Conservation (phyloP, 2,329 filamentous ascomycete genomes). For the Fusarium oxysporum region DNA sequence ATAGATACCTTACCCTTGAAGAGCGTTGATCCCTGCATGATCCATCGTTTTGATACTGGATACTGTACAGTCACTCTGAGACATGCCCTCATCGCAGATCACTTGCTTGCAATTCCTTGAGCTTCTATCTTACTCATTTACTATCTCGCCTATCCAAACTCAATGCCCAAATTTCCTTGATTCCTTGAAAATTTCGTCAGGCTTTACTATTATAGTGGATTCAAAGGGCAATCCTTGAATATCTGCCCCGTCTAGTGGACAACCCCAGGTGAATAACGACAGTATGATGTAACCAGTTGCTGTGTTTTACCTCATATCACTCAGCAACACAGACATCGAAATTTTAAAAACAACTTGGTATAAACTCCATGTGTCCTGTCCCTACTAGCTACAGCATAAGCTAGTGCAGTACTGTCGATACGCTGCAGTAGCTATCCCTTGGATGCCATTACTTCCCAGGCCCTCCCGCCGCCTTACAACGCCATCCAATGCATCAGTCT, state of each 20-base stretch:
- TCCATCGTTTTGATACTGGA: not conserved
- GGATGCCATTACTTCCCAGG: not conserved
- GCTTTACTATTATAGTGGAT: conserved; percentile 14
- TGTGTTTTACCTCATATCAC: not conserved
- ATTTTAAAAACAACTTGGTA: not conserved
- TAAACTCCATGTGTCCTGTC: conserved; percentile 19
- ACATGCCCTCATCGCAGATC: not conserved
- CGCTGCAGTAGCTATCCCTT: not conserved
- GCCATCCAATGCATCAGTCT: conserved; percentile 29
- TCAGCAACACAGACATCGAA: not conserved
- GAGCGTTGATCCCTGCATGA: conserved; percentile 10
- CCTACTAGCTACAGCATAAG: not conserved
- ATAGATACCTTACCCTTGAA: not conserved
- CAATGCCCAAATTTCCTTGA: conserved; percentile 3
- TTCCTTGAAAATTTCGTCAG: conserved; percentile 9
- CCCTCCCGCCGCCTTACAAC: conserved; percentile 19
- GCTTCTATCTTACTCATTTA: not conserved
- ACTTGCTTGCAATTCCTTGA: not conserved
- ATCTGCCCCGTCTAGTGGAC: conserved; percentile 7
- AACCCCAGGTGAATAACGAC: conserved; percentile 2
- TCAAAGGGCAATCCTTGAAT: not conserved
- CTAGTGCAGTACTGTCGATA: not conserved
- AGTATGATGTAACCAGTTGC: conserved; percentile 24
- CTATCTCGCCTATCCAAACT: not conserved
- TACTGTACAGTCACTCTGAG: not conserved